Evolutionary conservation across 73 alveolate genomes (phyloP).

Genomic region (Stentor roeselii): DNA sequence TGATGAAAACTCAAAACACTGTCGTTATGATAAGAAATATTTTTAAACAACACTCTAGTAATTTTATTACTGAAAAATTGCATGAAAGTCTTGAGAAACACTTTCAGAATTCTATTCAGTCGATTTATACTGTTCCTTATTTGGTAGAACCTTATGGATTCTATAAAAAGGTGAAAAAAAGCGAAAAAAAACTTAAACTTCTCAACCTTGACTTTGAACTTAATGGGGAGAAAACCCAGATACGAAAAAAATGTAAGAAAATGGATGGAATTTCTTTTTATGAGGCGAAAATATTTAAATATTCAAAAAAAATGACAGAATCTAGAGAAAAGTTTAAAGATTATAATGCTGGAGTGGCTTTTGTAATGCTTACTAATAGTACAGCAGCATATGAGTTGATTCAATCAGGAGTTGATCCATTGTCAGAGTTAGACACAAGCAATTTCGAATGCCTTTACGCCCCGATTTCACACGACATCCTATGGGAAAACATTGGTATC

Average conservation of each 20-base stretch:
- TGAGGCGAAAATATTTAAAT: background rate
- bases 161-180: background rate
- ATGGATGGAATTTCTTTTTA: background rate
- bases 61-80: no score
- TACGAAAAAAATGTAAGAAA: background rate
- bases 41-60: background rate
- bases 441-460: background rate
- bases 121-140: background rate
- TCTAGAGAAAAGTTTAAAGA: background rate
- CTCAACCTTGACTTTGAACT: background rate
- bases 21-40: background rate
- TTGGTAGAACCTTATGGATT: background rate
- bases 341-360: background rate
- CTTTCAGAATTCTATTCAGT: no score
- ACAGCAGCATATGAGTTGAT: background rate
- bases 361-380: background rate
- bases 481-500: background rate
- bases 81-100: background rate
- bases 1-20: background rate
- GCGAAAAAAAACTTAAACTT: background rate
- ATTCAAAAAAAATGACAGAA: background rate
- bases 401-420: background rate
- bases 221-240: background rate
- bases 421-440: background rate
- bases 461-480: no score